phyloP scores from a whole-genome alignment of 1,284 basidiomycete species.

The Marasmius fiardii region DNA sequence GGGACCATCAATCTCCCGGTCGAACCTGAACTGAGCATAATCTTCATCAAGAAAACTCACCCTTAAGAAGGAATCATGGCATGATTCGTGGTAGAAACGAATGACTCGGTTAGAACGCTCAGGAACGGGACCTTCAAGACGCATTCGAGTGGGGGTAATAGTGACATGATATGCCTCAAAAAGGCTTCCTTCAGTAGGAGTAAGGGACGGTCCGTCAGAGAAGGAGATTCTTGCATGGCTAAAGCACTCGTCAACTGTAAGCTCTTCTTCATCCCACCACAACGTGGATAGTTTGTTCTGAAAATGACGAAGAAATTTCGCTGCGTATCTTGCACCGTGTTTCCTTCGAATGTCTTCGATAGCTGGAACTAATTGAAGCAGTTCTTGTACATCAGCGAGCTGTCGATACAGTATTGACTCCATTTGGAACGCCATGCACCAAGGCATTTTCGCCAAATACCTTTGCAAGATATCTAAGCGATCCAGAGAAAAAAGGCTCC shows the following conservation, averaged over 20 bases:
- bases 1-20: conserved; percentile 47
- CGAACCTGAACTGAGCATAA: conserved; percentile 43
- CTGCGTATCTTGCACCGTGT: conserved; percentile 32
- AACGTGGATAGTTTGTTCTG: conserved; percentile 25
- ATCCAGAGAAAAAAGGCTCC: conserved; percentile 39
- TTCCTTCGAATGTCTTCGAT: conserved; percentile 28
- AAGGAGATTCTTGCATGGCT: conserved; percentile 25
- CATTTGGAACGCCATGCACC: conserved; percentile 57
- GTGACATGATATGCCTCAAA: conserved; percentile 54
- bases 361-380: conserved; percentile 38
- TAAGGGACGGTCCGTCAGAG: conserved; percentile 11
- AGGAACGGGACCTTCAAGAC: conserved; percentile 57
- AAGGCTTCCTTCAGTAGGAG: conserved; percentile 33
- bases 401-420: conserved; percentile 41
- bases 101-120: conserved; percentile 69
- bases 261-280: conserved; percentile 25
- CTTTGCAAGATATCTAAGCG: conserved; percentile 29
- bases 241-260: conserved; percentile 35
- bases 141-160: conserved; percentile 57
- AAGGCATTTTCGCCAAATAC: conserved; percentile 38
- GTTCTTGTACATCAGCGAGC: conserved; percentile 42
- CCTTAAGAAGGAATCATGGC: conserved; percentile 58
- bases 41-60: conserved; percentile 64
- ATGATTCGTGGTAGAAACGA: conserved; percentile 38
- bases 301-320: conserved; percentile 43